These are phyloP conservation scores for Sordaria brevicollis DNA, from an alignment of 495 filamentous ascomycete species.

Conservation along the genomic window DNA sequence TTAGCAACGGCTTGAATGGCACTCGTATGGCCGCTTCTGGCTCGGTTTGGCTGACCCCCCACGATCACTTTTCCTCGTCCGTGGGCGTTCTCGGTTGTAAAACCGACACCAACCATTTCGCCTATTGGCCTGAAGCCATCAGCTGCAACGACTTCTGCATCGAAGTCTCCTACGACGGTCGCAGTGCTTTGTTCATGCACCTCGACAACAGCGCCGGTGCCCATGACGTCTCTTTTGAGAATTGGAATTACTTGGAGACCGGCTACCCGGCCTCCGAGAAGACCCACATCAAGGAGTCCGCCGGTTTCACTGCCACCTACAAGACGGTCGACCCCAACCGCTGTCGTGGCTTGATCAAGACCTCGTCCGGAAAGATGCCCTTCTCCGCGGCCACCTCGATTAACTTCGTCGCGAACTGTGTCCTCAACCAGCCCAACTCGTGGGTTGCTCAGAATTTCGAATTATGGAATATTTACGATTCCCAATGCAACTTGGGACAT, in stretches of 20 bases:
- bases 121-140: slow-evolving; percentile 30
- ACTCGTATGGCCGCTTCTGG: neutral
- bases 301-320: slow-evolving; percentile 22
- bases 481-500: too few species aligned
- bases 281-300: slow-evolving; percentile 11
- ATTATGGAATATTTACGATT: too few species aligned
- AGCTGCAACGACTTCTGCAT: slow-evolving; percentile 34
- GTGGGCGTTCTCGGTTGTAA: slow-evolving; percentile 38
- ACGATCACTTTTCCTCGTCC: slow-evolving; percentile 31
- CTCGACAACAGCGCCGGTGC: slow-evolving; percentile 31
- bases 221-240: slow-evolving; percentile 31
- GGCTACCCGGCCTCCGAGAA: slow-evolving; percentile 20
- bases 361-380: slow-evolving; percentile 19
- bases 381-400: slow-evolving; percentile 33
- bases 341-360: slow-evolving; percentile 22
- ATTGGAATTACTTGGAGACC: slow-evolving; percentile 31
- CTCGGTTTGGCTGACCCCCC: slow-evolving; percentile 20
- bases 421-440: slow-evolving; percentile 17
- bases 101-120: slow-evolving; percentile 30
- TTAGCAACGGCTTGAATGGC: too few species aligned
- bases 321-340: slow-evolving; percentile 11
- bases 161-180: slow-evolving; percentile 22
- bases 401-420: slow-evolving; percentile 28
- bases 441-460: slow-evolving; percentile 25
- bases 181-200: slow-evolving; percentile 29